Evolutionary conservation across 257 asterid species (phyloP), one percentile per base, ranked within the genome.

Genomic region (Gynochthodes officinalis): DNA sequence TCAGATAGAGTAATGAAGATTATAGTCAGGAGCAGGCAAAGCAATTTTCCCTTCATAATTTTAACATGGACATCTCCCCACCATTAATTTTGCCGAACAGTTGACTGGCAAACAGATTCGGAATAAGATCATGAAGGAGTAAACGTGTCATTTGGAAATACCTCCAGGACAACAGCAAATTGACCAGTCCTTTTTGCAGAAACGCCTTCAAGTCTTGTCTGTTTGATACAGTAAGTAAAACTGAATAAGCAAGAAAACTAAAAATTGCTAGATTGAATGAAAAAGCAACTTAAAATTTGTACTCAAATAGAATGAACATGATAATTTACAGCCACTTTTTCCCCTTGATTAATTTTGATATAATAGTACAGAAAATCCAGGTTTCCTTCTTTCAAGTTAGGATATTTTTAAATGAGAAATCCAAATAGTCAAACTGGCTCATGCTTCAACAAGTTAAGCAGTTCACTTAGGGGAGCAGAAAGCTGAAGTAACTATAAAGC

Each of bases 81-180:
- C 2, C 42, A 69, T 21, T 18, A 69, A 69, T 18, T 43, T 69
- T 52, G 35, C 64, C 58, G 1, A 32, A 48, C 18, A 28, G 9
- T 49, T 42, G 54, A 69, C 7, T 14, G 23, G 23, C 53, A 23
- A 23, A 15, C n/a, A 55, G 10, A 50, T 49, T 68, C 12, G 33
- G 43, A 11, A 49, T 16, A 40, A 49, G 57, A 66, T 48, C 35
- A 25, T 35, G 8, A 67, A 49, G 9, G 11, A 40, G 43, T 14
- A 11, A 68, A 53, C 37, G 64, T 50, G 55, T n/a, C 55, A 76
- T 65, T 67, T 30, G 35, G 66, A 76, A 68, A 67, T 82, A 89
- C 99, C 97, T 94, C 99, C 75, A 91, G 76, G 64, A 91, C 99
- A 66, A 94, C 96, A 76, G 97, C 95, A 84, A 94, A 86, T 75